Evolutionary conservation across 163 green algal genomes (phyloP).

Genomic region (Chloromonas sp.): DNA sequence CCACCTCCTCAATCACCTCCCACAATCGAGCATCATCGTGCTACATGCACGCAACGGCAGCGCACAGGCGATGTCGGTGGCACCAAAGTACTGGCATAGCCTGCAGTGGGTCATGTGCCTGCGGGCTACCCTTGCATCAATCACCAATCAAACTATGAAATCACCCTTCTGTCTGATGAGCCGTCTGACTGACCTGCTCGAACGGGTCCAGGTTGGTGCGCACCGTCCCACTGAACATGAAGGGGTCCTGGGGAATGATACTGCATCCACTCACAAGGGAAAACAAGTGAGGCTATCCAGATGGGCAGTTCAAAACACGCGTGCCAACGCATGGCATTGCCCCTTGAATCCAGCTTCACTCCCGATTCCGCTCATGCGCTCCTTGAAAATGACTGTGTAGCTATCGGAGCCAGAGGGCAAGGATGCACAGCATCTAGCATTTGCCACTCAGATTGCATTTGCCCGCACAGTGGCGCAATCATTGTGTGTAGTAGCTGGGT

Average conservation of each 20-base stretch:
- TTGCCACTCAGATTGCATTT: no score
- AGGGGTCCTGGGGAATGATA: conserved; percentile 50
- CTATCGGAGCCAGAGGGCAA: not conserved
- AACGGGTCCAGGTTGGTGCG: conserved; percentile 80
- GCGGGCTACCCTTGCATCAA: no score
- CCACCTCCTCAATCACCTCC: conserved; percentile 60
- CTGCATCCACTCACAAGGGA: not conserved
- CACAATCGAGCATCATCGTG: conserved; percentile 76
- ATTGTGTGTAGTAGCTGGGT: no score
- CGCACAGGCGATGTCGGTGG: no score
- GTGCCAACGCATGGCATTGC: not conserved
- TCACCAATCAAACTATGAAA: no score
- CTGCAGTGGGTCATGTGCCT: no score
- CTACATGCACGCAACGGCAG: not conserved
- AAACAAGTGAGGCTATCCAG: not conserved
- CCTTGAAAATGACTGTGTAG: not conserved
- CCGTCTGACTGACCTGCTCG: not conserved
- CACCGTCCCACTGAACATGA: conserved; percentile 66
- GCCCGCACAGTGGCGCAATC: no score
- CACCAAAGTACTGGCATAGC: no score
- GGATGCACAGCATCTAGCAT: no score
- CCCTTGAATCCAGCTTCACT: not conserved
- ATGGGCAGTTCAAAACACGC: not conserved
- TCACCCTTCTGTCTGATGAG: no score
- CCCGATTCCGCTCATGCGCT: not conserved